Percentiles rank a stretch among this genome's conserved stretches.
These are phyloP conservation scores for Nematocida sp. DNA, from an alignment of 371 early-diverging fungal species.

Conservation along the genomic window DNA sequence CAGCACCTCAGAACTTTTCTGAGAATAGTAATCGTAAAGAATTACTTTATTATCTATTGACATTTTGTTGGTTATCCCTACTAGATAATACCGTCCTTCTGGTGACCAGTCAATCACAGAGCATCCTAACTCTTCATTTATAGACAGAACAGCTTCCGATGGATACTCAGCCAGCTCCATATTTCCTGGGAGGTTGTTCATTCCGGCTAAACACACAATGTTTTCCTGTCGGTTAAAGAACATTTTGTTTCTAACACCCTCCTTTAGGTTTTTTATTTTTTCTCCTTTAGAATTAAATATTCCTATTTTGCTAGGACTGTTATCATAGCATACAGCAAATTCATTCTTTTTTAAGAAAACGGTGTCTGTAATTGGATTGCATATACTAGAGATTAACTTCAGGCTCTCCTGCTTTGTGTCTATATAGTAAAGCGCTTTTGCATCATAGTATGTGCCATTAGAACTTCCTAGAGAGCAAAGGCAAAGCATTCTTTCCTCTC, in stretches of 20 bases:
- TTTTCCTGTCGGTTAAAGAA: conserved; percentile 64
- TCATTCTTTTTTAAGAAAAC: conserved; percentile 60
- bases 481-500: conserved; percentile 10
- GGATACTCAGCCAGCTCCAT: conserved; percentile 62
- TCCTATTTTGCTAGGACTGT: conserved; percentile 65
- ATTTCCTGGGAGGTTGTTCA: conserved; percentile 70
- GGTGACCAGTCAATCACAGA: conserved; percentile 67
- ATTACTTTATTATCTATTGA: conserved; percentile 68
- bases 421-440: conserved; percentile 61
- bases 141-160: conserved; percentile 28
- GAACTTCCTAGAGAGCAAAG: conserved; percentile 47
- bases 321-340: conserved; percentile 67
- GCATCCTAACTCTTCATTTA: conserved; percentile 67
- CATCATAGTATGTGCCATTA: conserved; percentile 67
- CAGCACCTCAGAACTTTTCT: conserved; percentile 54
- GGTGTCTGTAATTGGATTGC: conserved; percentile 48
- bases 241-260: conserved; percentile 65
- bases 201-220: conserved; percentile 65
- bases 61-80: conserved; percentile 67
- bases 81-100: conserved; percentile 66
- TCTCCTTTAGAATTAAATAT: conserved; percentile 53
- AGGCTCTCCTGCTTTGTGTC: background rate
- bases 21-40: conserved; percentile 70
- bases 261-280: conserved; percentile 56
- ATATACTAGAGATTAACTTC: conserved; percentile 3